Percentiles rank a stretch among this genome's conserved stretches.
Evolutionary conservation across 2,329 filamentous ascomycete species (phyloP).

Genomic region (Penicillium polonicum): DNA sequence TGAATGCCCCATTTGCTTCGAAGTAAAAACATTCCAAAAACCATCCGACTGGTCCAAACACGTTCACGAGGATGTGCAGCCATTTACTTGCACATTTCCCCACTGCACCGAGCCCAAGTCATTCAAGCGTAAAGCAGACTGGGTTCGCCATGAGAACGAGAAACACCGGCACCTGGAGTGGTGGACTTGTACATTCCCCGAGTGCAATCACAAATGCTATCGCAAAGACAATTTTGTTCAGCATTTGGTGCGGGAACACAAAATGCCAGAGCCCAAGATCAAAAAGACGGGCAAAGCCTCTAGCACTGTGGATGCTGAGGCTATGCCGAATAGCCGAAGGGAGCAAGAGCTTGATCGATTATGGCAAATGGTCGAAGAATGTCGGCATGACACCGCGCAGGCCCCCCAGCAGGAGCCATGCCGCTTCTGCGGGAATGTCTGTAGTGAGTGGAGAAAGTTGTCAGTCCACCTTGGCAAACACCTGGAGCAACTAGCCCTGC

Average conservation of each 20-base stretch:
- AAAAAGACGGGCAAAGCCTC: slow-evolving; percentile 65
- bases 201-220: slow-evolving; percentile 79
- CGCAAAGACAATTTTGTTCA: slow-evolving; percentile 91
- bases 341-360: slow-evolving; percentile 58
- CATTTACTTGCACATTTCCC: slow-evolving; percentile 88
- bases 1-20: slow-evolving; percentile 85
- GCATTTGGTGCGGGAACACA: slow-evolving; percentile 88
- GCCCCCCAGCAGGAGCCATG: slow-evolving; percentile 75
- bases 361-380: slow-evolving; percentile 75
- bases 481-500: slow-evolving; percentile 88
- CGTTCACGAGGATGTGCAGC: slow-evolving; percentile 88
- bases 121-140: slow-evolving; percentile 94
- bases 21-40: slow-evolving; percentile 80
- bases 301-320: slow-evolving; percentile 20
- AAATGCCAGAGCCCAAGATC: slow-evolving; percentile 75
- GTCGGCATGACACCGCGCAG: slow-evolving; percentile 66
- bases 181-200: slow-evolving; percentile 81
- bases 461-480: slow-evolving; percentile 92
- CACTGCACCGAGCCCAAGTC: slow-evolving; percentile 81
- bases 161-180: slow-evolving; percentile 85
- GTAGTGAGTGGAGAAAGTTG: slow-evolving; percentile 85
- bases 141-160: slow-evolving; percentile 93
- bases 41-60: slow-evolving; percentile 97
- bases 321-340: slow-evolving; percentile 27
- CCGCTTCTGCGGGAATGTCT: slow-evolving; percentile 79